These are phyloP conservation scores for Fomes fomentarius DNA, from an alignment of 1,284 basidiomycete genomes.

Conservation along the genomic window DNA sequence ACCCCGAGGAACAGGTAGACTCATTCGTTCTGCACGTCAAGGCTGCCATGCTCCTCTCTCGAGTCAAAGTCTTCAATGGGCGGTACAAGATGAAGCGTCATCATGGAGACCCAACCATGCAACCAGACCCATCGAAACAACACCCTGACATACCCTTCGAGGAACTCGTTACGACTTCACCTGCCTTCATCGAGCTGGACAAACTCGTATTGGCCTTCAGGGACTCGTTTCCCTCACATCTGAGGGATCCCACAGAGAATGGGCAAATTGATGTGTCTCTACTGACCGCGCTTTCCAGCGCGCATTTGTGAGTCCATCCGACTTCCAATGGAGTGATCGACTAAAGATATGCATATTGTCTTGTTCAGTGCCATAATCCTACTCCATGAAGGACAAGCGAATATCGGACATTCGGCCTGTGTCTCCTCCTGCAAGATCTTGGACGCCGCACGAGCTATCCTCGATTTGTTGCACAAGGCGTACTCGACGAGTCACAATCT, in stretches of 20 bases:
- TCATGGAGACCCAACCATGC: slow-evolving; percentile 47
- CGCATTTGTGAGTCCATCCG: slow-evolving; percentile 57
- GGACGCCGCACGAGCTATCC: slow-evolving; percentile 61
- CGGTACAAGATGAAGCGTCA: slow-evolving; percentile 65
- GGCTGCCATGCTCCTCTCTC: slow-evolving; percentile 65
- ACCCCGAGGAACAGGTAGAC: slow-evolving; percentile 68
- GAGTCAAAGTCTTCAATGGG: slow-evolving; percentile 72
- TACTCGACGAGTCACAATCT: slow-evolving; percentile 73
- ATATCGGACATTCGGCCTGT: slow-evolving; percentile 57
- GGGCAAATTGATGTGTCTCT: slow-evolving; percentile 67
- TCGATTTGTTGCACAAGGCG: slow-evolving; percentile 69
- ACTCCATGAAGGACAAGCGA: slow-evolving; percentile 74
- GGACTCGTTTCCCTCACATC: slow-evolving; percentile 58
- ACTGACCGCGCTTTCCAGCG: slow-evolving; percentile 63
- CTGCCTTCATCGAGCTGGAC: slow-evolving; percentile 70
- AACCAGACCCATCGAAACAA: slow-evolving; percentile 15
- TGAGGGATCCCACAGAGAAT: slow-evolving; percentile 52
- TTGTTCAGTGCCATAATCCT: slow-evolving; percentile 58
- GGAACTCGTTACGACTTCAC: slow-evolving; percentile 53
- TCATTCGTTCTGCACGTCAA: slow-evolving; percentile 80
- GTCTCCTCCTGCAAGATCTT: slow-evolving; percentile 69
- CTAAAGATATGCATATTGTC: no score
- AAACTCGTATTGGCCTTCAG: slow-evolving; percentile 57
- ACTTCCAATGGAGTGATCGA: slow-evolving; percentile 7
- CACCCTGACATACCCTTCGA: slow-evolving; percentile 10